phyloP scores from a whole-genome alignment of 768 basidiomycete species.

The Tremella fuciformis region DNA sequence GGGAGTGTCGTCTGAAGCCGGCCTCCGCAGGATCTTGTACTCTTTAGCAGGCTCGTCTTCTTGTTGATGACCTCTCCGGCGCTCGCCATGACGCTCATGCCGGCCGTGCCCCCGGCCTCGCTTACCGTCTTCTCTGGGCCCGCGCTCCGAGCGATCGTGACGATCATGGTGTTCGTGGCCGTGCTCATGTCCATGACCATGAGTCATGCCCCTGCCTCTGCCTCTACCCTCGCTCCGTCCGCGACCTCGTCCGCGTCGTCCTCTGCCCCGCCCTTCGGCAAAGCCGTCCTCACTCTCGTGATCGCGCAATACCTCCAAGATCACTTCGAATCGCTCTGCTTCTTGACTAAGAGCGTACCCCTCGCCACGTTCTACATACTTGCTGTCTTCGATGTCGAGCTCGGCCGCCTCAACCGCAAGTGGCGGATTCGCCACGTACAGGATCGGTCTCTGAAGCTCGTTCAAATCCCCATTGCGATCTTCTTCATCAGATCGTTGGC shows the following conservation, averaged over 20 bases:
- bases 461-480: background rate
- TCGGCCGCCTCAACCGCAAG: slow-evolving; percentile 14
- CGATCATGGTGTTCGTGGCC: slow-evolving; percentile 8
- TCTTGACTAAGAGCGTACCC: slow-evolving; percentile 37
- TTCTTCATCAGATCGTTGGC: background rate
- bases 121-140: slow-evolving; percentile 4
- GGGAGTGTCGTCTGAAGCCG: background rate
- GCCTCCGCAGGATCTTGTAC: slow-evolving; percentile 4
- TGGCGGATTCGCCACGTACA: slow-evolving; percentile 26
- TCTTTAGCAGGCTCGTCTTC: slow-evolving; percentile 5
- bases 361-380: slow-evolving; percentile 34
- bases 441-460: slow-evolving; percentile 4
- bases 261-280: slow-evolving; percentile 8
- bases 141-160: slow-evolving; percentile 4
- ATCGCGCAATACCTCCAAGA: slow-evolving; percentile 39
- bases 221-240: slow-evolving; percentile 22
- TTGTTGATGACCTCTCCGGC: background rate
- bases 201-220: slow-evolving; percentile 12
- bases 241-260: slow-evolving; percentile 11
- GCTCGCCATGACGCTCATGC: background rate
- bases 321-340: slow-evolving; percentile 41
- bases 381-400: slow-evolving; percentile 10
- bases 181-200: background rate
- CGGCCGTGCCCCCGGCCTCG: slow-evolving; percentile 14
- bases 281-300: slow-evolving; percentile 32